These are phyloP conservation scores for Mortierella sp. DNA, from an alignment of 371 early-diverging fungal genomes.

Conservation along the genomic window DNA sequence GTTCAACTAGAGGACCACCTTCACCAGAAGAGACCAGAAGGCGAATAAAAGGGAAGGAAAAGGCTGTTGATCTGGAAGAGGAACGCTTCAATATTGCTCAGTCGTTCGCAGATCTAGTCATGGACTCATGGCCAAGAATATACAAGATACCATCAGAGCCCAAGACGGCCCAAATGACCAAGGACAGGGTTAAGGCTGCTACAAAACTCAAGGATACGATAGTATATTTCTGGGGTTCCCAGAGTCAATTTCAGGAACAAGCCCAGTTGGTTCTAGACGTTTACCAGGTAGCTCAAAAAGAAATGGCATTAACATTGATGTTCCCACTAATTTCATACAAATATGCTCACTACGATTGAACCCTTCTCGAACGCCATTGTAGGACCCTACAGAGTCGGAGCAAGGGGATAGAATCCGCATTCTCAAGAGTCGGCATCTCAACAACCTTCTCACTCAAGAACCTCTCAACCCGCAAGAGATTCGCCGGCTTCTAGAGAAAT, in stretches of 20 bases:
- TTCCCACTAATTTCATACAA: background rate
- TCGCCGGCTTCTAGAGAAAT: background rate
- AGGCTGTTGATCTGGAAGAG: conserved; percentile 19
- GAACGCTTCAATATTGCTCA: conserved; percentile 24
- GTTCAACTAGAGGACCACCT: background rate
- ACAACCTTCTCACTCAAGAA: conserved; percentile 26
- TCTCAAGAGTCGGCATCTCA: conserved; percentile 39
- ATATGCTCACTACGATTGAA: background rate
- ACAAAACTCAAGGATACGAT: conserved; percentile 19
- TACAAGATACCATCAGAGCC: conserved; percentile 33
- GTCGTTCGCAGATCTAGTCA: conserved; percentile 26
- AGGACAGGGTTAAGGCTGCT: conserved; percentile 20
- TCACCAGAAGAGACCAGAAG: conserved; percentile 15
- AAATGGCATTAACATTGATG: background rate
- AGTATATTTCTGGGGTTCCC: conserved; percentile 23
- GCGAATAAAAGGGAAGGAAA: conserved; percentile 31
- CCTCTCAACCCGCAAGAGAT: conserved; percentile 15
- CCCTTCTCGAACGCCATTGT: background rate
- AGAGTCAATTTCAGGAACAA: conserved; percentile 26
- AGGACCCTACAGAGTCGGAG: conserved; percentile 34
- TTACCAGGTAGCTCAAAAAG: conserved; percentile 23
- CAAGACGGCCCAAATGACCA: conserved; percentile 14
- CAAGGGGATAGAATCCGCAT: conserved; percentile 20
- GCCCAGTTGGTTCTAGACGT: conserved; percentile 33
- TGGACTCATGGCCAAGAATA: conserved; percentile 42